Percentiles rank a stretch among this genome's conserved stretches.
Conservation (phyloP, 2,329 filamentous ascomycete genomes). For the Sporothrix brasiliensis region DNA sequence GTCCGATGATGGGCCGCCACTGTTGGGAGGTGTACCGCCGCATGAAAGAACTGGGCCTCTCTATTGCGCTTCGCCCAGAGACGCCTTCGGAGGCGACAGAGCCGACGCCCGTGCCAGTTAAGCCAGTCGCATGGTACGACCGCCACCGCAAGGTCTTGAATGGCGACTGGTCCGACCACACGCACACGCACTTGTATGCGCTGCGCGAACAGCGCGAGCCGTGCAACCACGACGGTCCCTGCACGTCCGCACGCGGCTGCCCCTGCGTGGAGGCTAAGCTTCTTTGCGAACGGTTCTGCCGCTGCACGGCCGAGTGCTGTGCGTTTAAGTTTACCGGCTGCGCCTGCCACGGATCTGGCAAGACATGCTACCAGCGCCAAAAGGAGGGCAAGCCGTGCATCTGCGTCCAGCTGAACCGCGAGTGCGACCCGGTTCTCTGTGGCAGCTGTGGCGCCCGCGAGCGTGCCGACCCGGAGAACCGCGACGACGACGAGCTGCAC, state of each 20-base stretch:
- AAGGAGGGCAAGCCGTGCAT: constrained; percentile 64
- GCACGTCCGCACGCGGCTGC: constrained; percentile 60
- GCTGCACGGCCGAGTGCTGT: constrained; percentile 62
- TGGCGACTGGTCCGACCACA: constrained; percentile 60
- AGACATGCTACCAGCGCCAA: constrained; percentile 59
- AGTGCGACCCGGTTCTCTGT: constrained; percentile 80
- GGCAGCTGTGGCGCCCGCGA: constrained; percentile 68
- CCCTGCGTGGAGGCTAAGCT: constrained; percentile 63
- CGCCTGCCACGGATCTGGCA: constrained; percentile 62
- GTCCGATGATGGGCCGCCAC: constrained; percentile 53
- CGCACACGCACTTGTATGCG: constrained; percentile 58
- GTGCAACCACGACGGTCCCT: constrained; percentile 71
- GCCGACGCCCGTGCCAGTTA: constrained; percentile 44
- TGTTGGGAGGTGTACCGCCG: constrained; percentile 57
- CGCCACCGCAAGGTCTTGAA: constrained; percentile 57
- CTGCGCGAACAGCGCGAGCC: constrained; percentile 62
- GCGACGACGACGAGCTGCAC: constrained; percentile 60
- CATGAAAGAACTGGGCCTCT: constrained; percentile 47
- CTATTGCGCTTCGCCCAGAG: constrained; percentile 40
- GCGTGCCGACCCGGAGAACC: constrained; percentile 69
- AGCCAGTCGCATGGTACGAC: constrained; percentile 59
- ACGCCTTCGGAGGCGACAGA: constrained; percentile 37
- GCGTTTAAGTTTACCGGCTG: constrained; percentile 68
- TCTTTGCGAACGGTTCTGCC: constrained; percentile 73
- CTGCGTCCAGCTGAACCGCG: constrained; percentile 71